A percentile compares a stretch with the other conserved stretches of the same genome.
Conservation (phyloP, 2,329 filamentous ascomycete species). For the Plectosphaerella sp. region DNA sequence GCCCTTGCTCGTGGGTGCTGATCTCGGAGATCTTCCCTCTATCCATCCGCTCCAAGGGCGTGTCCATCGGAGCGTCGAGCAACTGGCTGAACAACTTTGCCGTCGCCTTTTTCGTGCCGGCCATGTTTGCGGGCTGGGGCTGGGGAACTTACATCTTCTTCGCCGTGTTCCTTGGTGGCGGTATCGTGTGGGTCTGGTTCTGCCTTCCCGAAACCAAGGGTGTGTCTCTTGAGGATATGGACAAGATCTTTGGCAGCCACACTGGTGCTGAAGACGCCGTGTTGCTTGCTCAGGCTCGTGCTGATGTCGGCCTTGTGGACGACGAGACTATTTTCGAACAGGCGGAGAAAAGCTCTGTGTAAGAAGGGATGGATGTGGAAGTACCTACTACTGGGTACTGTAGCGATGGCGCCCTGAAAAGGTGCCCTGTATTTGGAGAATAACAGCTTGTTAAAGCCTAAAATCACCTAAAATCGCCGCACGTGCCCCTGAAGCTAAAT, state of each 20-base stretch:
- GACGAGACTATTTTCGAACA: too few species aligned
- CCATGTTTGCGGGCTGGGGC: constrained; percentile 32
- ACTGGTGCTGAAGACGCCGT: constrained; percentile 22
- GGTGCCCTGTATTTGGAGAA: too few species aligned
- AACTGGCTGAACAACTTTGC: constrained; percentile 30
- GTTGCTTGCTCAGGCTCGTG: constrained; percentile 16
- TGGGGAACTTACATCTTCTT: constrained; percentile 57
- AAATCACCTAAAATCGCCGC: too few species aligned
- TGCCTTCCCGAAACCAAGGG: constrained; percentile 52
- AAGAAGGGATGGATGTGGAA: too few species aligned
- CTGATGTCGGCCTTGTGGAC: constrained; percentile 13
- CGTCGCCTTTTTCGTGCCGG: constrained; percentile 39
- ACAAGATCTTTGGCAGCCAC: constrained; percentile 42
- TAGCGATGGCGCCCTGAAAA: too few species aligned
- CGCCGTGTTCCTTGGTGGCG: constrained; percentile 39
- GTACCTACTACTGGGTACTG: too few species aligned
- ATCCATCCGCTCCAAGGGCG: constrained; percentile 31
- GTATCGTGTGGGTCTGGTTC: constrained; percentile 44
- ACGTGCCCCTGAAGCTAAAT: too few species aligned
- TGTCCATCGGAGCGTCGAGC: constrained; percentile 34
- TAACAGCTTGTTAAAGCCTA: too few species aligned
- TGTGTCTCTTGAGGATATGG: constrained; percentile 49
- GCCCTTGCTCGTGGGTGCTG: constrained; percentile 27
- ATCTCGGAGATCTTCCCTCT: constrained; percentile 32
- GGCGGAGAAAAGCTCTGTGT: too few species aligned